Base-by-base conservation (phyloP, 2,329 filamentous ascomycete genomes). In the Beauveria pseudobassiana region DNA sequence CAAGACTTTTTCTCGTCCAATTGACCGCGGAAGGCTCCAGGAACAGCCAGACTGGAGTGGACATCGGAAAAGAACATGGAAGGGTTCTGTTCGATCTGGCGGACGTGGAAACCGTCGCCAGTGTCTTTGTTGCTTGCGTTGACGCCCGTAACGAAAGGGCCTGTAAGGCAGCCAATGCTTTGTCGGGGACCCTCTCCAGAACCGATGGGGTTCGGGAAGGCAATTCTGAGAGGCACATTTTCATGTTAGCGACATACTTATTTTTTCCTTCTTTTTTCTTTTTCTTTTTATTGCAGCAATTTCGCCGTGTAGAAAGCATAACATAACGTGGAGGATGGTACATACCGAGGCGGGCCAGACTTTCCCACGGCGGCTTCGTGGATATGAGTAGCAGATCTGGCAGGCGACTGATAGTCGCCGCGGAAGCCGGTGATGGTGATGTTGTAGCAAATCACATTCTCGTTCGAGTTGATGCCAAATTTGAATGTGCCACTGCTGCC, bases 1-100 rank as follows among this genome's bases (percentile, higher is more conserved):
- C 59, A 61, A 20, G 24, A 46, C 1, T 61, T 50, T 56, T 62
- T 53, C 49, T 65, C 62, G 59, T 62, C 71, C 54, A 81, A 67
- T 70, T 84, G 82, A 8, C 80, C 82, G 61, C 82, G 74, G 40
- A 81, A 76, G 56, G 80, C 82, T 63, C 82, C 82, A 34, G 79
- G 75, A 8, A 79, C 70, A 40, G 77, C 80, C 28, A 75, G 68
- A 64, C 69, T 75, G 6, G 80, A 81, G 71, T 84, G 82, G 1
- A 78, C 73, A 66, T 84, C 82, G 43, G 79, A 75, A 67, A 82
- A 83, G 75, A 83, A 84, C 14, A 66, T 73, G 6, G 65, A 63
- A 0, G 82, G 81, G 67, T 82, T 77, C 40, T 71, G 70, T 70
- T 83, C 79, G 55, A 84, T 83, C 72, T 80, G 71, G 45, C 67